Percentiles rank a stretch among this genome's conserved stretches.
These are phyloP conservation scores for Emmonsia crescens DNA, from an alignment of 2,329 filamentous ascomycete species.

Conservation along the genomic window DNA sequence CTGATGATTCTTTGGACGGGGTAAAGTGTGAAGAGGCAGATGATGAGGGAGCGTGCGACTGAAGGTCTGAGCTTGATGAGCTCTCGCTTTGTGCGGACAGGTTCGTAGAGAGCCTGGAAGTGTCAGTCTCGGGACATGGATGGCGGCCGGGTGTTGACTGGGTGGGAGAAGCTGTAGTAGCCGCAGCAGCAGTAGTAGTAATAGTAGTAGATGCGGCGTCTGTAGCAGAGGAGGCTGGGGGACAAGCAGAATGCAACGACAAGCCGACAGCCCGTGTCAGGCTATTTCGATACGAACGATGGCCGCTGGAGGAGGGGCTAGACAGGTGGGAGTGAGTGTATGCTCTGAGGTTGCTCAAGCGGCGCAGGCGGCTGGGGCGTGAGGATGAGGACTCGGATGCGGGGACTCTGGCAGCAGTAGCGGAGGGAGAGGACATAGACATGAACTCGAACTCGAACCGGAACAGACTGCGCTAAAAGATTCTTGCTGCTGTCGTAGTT, in stretches of 20 bases:
- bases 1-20: constrained; percentile 16
- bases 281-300: constrained; percentile 26
- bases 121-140: constrained; percentile 23
- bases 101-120: constrained; percentile 10
- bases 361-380: constrained; percentile 28
- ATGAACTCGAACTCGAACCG: background rate
- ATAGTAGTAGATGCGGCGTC: constrained; percentile 7
- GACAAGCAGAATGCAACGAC: constrained; percentile 19
- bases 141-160: constrained; percentile 12
- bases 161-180: constrained; percentile 9
- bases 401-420: background rate
- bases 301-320: constrained; percentile 15
- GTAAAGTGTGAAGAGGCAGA: constrained; percentile 22
- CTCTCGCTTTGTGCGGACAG: constrained; percentile 12
- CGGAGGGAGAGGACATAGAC: constrained; percentile 1
- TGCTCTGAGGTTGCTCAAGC: constrained; percentile 31
- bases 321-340: constrained; percentile 26
- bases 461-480: background rate
- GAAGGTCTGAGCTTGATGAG: constrained; percentile 14
- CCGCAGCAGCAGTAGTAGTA: constrained; percentile 17
- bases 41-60: constrained; percentile 15
- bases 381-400: constrained; percentile 5
- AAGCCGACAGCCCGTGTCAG: constrained; percentile 29
- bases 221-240: background rate
- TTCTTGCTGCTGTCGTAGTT: background rate